Evolutionary conservation across 2,329 filamentous ascomycete species (phyloP).

Genomic region (Calonectria fujianensis): DNA sequence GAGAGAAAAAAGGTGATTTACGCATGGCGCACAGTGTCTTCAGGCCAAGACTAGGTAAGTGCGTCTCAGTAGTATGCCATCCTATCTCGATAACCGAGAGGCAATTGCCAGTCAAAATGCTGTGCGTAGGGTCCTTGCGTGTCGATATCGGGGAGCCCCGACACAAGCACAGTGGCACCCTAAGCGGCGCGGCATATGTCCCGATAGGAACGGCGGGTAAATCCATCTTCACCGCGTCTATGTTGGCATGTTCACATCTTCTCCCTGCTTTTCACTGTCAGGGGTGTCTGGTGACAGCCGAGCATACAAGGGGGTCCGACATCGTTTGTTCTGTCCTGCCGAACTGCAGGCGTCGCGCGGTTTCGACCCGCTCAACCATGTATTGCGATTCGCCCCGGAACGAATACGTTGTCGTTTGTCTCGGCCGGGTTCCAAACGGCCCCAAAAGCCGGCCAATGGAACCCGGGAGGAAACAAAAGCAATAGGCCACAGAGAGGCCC

Average conservation of each 20-base stretch:
- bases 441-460: conserved; percentile 29
- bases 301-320: conserved; percentile 5
- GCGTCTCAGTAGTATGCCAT: neutral
- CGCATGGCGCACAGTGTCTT: conserved; percentile 24
- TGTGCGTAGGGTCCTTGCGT: neutral
- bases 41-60: neutral
- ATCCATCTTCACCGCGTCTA: conserved; percentile 12
- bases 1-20: neutral
- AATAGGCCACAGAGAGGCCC: conserved; percentile 23
- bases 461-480: neutral
- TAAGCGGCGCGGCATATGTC: conserved; percentile 1
- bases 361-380: conserved; percentile 39
- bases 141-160: neutral
- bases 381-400: conserved; percentile 39
- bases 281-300: conserved; percentile 9
- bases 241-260: conserved; percentile 7
- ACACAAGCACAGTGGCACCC: neutral
- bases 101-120: neutral
- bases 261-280: conserved; percentile 2
- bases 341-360: conserved; percentile 30
- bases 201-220: conserved; percentile 9
- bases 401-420: conserved; percentile 42
- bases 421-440: conserved; percentile 43
- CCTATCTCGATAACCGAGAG: neutral
- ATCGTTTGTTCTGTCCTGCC: conserved; percentile 31